Base-by-base conservation (phyloP, 352 stramenopile genomes). In the Phytopythium sindhum region DNA sequence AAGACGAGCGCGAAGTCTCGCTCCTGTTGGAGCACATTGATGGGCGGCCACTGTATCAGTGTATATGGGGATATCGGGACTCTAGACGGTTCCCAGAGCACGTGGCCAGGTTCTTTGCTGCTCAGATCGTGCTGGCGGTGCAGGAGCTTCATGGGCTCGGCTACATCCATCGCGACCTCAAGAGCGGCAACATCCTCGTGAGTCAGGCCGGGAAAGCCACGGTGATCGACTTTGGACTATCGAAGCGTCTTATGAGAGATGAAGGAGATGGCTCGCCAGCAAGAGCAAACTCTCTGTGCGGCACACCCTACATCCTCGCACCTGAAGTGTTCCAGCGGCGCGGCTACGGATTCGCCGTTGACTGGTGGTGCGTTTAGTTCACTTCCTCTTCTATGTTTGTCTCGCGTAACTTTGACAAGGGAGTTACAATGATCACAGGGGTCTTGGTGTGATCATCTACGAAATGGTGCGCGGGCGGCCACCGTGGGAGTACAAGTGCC, bases 221-320 rank as follows among this genome's bases (percentile, higher is more conserved):
- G 50, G 70, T 95, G 28, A 89, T 95, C 47, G 86, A 95, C 70
- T 93, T 89, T 69, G 86, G 86, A 29, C 74, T 95, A 53, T 74
- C 86, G 23, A 85, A 74, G 33, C 39, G 10, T 1, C 15, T 54
- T 12, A 14, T 2, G 17, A 21, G 24, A 19, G 33, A 11, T 12
- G 42, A 42, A 26, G 31, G 28, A 0, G n/a, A 28, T 31, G n/a
- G 28, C 15, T 23, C 55, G 23, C 44, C 24, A 17, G n/a, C 8
- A 23, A 44, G 63, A 33, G 72, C 78, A 21, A 64, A 68, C 15
- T 89, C 85, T 5, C 63, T 87, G 21, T 90, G 80, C 57, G 84
- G 86, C 1, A 95, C 86, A 12, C 80, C 88, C 37, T 95, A 93
- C 56, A 65, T 89, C 52, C 90, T 90, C 73, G 82, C 84, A 1